Evolutionary conservation across 2,329 filamentous ascomycete species (phyloP).

Genomic region (Pseudogymnoascus pannorum): DNA sequence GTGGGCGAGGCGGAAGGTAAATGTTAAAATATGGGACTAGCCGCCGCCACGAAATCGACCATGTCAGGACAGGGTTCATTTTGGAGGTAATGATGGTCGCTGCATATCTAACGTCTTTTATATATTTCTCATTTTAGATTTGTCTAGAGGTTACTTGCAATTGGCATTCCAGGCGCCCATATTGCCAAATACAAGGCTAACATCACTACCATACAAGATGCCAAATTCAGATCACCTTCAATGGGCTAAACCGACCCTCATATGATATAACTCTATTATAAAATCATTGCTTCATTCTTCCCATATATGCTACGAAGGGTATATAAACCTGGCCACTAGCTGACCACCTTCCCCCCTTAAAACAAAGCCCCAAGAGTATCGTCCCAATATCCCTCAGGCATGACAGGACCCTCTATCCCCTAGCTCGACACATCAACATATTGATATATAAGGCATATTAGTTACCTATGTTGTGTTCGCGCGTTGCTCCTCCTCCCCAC

Average conservation of each 20-base stretch:
- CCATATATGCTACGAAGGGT: conserved; percentile 7
- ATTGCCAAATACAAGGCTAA: neutral
- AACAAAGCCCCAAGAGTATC: neutral
- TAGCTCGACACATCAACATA: conserved; percentile 1
- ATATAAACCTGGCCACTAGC: conserved; percentile 1
- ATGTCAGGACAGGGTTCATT: neutral
- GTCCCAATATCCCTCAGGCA: neutral
- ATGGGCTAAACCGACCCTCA: neutral
- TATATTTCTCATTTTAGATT: neutral
- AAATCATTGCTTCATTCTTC: conserved; percentile 6
- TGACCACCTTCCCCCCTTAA: conserved; percentile 3
- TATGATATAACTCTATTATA: neutral
- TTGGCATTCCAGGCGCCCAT: neutral
- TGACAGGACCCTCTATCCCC: neutral
- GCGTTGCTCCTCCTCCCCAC: neutral
- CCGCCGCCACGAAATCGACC: neutral
- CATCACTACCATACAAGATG: neutral
- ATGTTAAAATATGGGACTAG: conserved; percentile 1
- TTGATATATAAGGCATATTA: conserved; percentile 8
- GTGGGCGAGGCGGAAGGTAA: neutral
- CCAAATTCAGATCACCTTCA: neutral
- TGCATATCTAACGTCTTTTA: neutral
- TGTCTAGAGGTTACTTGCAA: neutral
- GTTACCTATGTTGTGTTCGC: neutral
- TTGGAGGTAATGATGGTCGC: neutral